A percentile compares a stretch with the other conserved stretches of the same genome.
Conservation (phyloP, 768 basidiomycete species). For the Boletus pseudo-olivaceus region DNA sequence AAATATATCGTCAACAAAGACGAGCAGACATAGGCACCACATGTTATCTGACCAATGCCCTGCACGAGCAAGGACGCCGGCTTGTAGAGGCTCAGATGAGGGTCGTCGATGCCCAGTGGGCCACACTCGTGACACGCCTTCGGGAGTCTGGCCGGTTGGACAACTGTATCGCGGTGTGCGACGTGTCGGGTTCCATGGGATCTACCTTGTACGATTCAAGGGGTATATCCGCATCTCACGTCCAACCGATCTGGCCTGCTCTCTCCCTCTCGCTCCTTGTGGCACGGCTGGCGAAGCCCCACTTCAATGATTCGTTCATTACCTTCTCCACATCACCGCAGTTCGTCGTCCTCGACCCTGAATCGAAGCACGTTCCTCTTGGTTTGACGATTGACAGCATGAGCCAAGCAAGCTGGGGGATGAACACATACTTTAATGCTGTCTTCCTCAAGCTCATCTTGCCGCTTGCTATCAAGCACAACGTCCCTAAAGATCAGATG, state of each 20-base stretch:
- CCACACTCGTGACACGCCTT: conserved; percentile 49
- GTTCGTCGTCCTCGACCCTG: conserved; percentile 48
- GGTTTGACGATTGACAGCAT: conserved; percentile 38
- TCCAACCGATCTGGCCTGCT: conserved; percentile 55
- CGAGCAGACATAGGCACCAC: neutral
- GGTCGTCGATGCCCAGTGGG: conserved; percentile 67
- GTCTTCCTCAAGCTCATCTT: conserved; percentile 63
- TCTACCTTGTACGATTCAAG: neutral
- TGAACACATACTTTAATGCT: conserved; percentile 61
- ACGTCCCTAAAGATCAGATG: conserved; percentile 66
- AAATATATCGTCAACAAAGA: neutral
- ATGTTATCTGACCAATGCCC: conserved; percentile 4
- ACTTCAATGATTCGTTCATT: conserved; percentile 65
- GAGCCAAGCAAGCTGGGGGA: conserved; percentile 38
- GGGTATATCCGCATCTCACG: conserved; percentile 8
- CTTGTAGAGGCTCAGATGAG: conserved; percentile 36
- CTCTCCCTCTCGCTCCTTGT: conserved; percentile 65
- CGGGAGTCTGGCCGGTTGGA: conserved; percentile 54
- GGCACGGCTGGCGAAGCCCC: conserved; percentile 57
- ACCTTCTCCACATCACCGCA: conserved; percentile 56
- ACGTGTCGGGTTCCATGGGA: conserved; percentile 76
- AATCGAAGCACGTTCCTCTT: conserved; percentile 28
- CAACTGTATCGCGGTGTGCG: conserved; percentile 64
- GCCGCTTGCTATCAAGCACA: conserved; percentile 52
- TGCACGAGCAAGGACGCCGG: conserved; percentile 28